A percentile compares a stretch with the other conserved stretches of the same genome.
Conservation (phyloP, 2,329 filamentous ascomycete species). For the Nigrospora osmanthi region DNA sequence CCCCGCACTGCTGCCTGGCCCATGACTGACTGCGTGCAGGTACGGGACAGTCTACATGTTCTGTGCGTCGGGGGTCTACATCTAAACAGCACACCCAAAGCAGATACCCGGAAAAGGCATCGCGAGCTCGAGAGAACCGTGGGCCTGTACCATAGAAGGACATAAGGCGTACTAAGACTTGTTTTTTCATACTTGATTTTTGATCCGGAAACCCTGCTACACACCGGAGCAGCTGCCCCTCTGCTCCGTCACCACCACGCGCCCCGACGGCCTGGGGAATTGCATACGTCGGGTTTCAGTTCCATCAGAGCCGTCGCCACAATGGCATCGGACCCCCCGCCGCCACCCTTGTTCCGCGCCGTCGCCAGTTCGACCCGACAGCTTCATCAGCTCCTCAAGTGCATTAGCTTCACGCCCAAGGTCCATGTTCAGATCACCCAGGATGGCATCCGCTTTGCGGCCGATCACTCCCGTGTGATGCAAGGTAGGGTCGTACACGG, state of each 20-base stretch:
- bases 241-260: no score
- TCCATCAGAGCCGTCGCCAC: background rate
- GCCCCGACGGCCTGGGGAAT: no score
- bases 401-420: slow-evolving; percentile 51
- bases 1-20: slow-evolving; percentile 3
- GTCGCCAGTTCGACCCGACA: slow-evolving; percentile 73
- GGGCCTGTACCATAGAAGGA: slow-evolving; percentile 33
- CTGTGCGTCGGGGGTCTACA: slow-evolving; percentile 96
- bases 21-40: slow-evolving; percentile 37
- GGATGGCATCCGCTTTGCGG: slow-evolving; percentile 79
- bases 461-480: slow-evolving; percentile 83
- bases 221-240: no score
- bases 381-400: slow-evolving; percentile 55
- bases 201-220: background rate
- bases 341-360: slow-evolving; percentile 58
- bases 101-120: slow-evolving; percentile 32
- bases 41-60: slow-evolving; percentile 98
- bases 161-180: slow-evolving; percentile 20
- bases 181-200: background rate
- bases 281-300: no score
- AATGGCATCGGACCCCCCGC: slow-evolving; percentile 13
- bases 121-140: slow-evolving; percentile 12
- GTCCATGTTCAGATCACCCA: slow-evolving; percentile 67
- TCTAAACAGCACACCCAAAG: slow-evolving; percentile 45
- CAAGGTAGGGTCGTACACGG: slow-evolving; percentile 53